Conservation (phyloP, 495 filamentous ascomycete species). For the Hyaloscypha finlandica region DNA sequence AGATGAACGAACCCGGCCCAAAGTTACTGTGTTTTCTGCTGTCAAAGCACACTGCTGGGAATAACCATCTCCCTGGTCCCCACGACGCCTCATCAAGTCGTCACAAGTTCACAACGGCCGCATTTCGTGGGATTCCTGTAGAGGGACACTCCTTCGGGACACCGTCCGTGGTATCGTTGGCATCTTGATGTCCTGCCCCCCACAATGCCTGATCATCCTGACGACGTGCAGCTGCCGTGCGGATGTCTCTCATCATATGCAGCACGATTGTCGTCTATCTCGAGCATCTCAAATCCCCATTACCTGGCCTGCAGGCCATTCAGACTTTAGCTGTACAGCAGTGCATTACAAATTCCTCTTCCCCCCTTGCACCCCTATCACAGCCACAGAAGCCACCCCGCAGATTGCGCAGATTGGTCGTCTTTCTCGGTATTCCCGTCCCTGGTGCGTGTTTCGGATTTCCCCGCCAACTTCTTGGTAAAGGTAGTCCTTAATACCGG, state of each 20-base stretch:
- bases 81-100: not conserved
- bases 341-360: not conserved
- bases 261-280: not conserved
- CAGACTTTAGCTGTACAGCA: not conserved
- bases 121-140: not conserved
- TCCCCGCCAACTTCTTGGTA: too few relatives aligned
- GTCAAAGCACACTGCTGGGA: not conserved
- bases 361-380: not conserved
- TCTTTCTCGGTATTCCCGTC: too few relatives aligned
- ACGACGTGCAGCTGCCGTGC: not conserved
- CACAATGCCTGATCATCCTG: not conserved
- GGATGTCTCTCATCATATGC: not conserved
- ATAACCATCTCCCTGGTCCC: not conserved
- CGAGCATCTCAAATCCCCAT: too few relatives aligned
- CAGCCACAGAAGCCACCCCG: not conserved
- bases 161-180: not conserved
- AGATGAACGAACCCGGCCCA: not conserved
- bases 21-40: not conserved
- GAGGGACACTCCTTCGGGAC: not conserved
- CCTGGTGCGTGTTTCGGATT: too few relatives aligned
- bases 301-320: too few relatives aligned
- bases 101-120: not conserved
- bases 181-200: not conserved
- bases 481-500: not conserved
- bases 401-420: not conserved